Evolutionary conservation across 805 yeast species (phyloP), one percentile per base, ranked within the genome.

Genomic region (Metschnikowia corniflorae): DNA sequence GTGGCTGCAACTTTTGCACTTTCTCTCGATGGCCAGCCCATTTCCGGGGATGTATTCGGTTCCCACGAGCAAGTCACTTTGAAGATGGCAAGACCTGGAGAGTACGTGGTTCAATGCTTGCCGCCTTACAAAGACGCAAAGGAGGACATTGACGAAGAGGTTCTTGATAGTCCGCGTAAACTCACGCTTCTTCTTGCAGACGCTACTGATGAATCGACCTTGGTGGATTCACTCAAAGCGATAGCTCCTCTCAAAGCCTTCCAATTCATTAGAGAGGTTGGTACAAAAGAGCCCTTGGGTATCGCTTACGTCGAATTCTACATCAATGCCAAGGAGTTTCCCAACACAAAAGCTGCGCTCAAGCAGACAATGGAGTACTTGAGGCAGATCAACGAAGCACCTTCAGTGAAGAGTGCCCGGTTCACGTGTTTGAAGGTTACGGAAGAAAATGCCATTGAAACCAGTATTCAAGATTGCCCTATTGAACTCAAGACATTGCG

Each of bases 1-100:
- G 58, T 63, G 15, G 63, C 74, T 32, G 82, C 91, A 0, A 82
- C 91, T 0, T 54, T 75, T 0, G 63, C 75, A 0, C 57, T 68
- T 16, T 65, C 77, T 2, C 54, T 81, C 18, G 59, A 65, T 36
- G 63, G 65, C 1, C 58, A 55, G 8, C 39, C 47, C 6, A 38
- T 58, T 16, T 61, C 58, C 25, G 62, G 40, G 43, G 54, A 37
- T 49, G 54, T 38, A 26, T 64, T 42, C 55, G 16, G 19, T 14
- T 7, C 39, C 8, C 24, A 18, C 8, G 25, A 17, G 6, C 41
- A 37, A 2, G 31, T 35, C 12, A 8, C 13, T 13, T 40, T 53
- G 18, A 39, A 29, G 2, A 32, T 57, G n/a, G 42, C 40, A 21
- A 49, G 70, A 38, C 70, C 71, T 3, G 55, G 58, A 10, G 71